Evolutionary conservation across 1,139 yeast species (phyloP), one percentile per base, ranked within the genome.

Genomic region (Saccharomycopsis crataegensis): DNA sequence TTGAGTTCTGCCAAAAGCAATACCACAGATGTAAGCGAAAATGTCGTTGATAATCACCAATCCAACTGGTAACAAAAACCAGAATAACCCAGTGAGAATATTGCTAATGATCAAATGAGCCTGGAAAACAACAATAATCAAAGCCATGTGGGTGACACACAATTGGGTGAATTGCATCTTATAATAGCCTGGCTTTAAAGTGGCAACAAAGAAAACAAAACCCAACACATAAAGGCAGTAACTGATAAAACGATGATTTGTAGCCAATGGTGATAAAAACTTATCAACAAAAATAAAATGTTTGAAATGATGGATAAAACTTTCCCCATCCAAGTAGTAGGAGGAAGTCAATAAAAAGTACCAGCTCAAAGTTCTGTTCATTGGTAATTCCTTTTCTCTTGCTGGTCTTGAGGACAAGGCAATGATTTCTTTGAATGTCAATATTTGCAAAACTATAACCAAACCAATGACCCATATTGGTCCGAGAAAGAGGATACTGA

Each of bases 21-120:
- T 93, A 50, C 99, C 99, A 72, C 98, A 93, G 57, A 93, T 75
- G 67, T 93, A 93, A 40, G 99, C 99, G 75, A 90, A 91, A 54
- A 91, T 90, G 67, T 93, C 99, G 68, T 93, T 93, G 56, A 90
- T 87, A 62, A 93, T 88, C 50, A 93, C 99, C 63, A 93, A 75
- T 3, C 95, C 83, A 57, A 88, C 89, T 2, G 99, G 99, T 54
- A 93, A 76, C 58, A 93, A 74, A 71, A 91, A 89, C 99, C 99
- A 93, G 65, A 90, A 85, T 66, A 93, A 74, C 14, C 99, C 99
- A 60, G 83, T 86, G 62, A 91, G 77, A 58, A 93, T 86, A 68
- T 93, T 94, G 65, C 83, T 88, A 62, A 89, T 90, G 64, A 94
- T 87, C 67, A 93, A 82, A 68, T 93, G 96, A 46, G 96, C 93